Evolutionary conservation across 208 protist genomes (phyloP).

Genomic region (Trypanosoma vivax): DNA sequence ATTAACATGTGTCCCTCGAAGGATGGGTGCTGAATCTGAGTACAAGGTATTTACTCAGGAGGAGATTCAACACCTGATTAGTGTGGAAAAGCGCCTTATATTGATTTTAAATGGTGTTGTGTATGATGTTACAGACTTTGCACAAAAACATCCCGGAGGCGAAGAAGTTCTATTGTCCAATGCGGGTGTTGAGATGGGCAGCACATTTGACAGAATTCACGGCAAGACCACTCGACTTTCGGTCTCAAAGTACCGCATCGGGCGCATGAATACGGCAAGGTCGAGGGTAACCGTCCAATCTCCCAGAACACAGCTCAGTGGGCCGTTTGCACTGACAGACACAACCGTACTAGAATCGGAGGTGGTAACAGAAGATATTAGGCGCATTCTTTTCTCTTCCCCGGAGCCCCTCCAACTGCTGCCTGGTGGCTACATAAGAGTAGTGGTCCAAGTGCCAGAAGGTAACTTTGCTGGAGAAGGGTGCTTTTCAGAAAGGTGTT

Average conservation of each 20-base stretch:
- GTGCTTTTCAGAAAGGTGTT: slow-evolving; percentile 1
- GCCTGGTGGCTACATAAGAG: slow-evolving; percentile 51
- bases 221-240: slow-evolving; percentile 29
- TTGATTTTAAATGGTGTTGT: slow-evolving; percentile 44
- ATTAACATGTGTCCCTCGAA: too few species aligned
- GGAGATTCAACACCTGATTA: slow-evolving; percentile 22
- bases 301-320: neutral
- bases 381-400: slow-evolving; percentile 44
- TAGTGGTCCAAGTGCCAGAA: slow-evolving; percentile 14
- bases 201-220: slow-evolving; percentile 68
- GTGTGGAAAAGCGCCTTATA: slow-evolving; percentile 24
- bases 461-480: neutral
- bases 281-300: neutral
- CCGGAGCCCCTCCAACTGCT: slow-evolving; percentile 22
- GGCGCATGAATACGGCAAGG: slow-evolving; percentile 7
- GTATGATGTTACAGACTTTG: slow-evolving; percentile 56
- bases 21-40: too few species aligned
- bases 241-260: slow-evolving; percentile 39
- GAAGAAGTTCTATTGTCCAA: slow-evolving; percentile 4
- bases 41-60: slow-evolving; percentile 18
- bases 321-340: slow-evolving; percentile 5
- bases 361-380: slow-evolving; percentile 18
- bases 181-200: slow-evolving; percentile 50
- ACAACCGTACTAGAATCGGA: slow-evolving; percentile 24
- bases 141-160: slow-evolving; percentile 52